Evolutionary conservation across 2,329 filamentous ascomycete genomes (phyloP).

Genomic region (Ambrosiella cleistominuta): DNA sequence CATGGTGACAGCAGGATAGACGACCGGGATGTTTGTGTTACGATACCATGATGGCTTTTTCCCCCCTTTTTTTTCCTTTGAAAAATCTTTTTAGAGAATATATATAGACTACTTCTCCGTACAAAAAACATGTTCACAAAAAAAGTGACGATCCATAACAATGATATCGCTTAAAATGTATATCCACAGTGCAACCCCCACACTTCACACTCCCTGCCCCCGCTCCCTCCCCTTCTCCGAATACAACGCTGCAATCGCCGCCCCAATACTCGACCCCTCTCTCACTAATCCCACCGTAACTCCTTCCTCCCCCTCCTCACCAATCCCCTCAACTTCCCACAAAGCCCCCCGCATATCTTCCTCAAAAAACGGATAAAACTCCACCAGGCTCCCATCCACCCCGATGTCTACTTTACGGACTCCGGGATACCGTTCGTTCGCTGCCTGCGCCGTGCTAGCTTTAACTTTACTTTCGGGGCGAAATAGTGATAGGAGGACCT

Average conservation of each 20-base stretch:
- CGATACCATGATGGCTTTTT: background rate
- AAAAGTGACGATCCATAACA: background rate
- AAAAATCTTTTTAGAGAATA: background rate
- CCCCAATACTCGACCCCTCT: conserved; percentile 55
- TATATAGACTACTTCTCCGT: background rate
- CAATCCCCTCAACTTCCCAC: conserved; percentile 43
- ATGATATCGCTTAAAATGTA: background rate
- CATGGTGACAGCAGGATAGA: too few relatives aligned
- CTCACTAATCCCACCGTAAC: conserved; percentile 55
- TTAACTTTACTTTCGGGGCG: too few relatives aligned
- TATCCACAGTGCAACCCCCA: background rate
- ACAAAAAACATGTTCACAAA: background rate
- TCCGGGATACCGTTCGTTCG: conserved; percentile 14
- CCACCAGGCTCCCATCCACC: conserved; percentile 53
- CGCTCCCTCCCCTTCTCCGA: background rate
- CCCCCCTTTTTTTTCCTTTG: background rate
- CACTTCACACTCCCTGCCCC: background rate
- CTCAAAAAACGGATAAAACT: conserved; percentile 56
- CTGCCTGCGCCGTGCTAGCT: too few relatives aligned
- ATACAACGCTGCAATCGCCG: conserved; percentile 44
- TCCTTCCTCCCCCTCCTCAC: conserved; percentile 41
- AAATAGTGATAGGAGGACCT: too few relatives aligned
- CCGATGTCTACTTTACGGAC: conserved; percentile 42
- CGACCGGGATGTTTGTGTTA: background rate
- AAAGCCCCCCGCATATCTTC: conserved; percentile 45